Percentiles rank a stretch among this genome's conserved stretches.
Conservation (phyloP, 108 stramenopile species). For the Cyclotella atomus region DNA sequence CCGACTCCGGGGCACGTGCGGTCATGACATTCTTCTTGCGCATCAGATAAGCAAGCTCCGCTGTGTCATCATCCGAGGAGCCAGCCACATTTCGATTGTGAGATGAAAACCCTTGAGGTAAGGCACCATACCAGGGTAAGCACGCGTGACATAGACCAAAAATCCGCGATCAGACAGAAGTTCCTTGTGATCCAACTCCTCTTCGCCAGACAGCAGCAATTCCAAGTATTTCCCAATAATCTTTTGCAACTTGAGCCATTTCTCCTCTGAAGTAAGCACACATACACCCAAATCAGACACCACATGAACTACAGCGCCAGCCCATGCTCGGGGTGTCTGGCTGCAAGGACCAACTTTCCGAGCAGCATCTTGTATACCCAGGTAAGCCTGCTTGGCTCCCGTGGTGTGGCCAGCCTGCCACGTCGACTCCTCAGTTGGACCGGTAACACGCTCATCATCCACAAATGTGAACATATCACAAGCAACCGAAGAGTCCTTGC, state of each 20-base stretch:
- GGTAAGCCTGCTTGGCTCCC: not conserved
- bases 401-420: conserved; percentile 8
- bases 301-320: conserved; percentile 15
- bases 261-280: conserved; percentile 25
- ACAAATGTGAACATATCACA: conserved; percentile 38
- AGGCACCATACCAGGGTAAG: not conserved
- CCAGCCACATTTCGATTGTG: conserved; percentile 4
- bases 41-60: not conserved
- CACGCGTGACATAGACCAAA: not conserved
- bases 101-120: not conserved
- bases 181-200: conserved; percentile 9
- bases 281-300: conserved; percentile 8
- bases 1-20: conserved; percentile 12
- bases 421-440: not conserved
- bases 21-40: not conserved
- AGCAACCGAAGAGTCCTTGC: conserved; percentile 16
- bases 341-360: conserved; percentile 26
- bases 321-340: conserved; percentile 29
- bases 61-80: not conserved
- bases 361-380: conserved; percentile 55
- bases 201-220: not conserved
- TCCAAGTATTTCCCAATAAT: conserved; percentile 9
- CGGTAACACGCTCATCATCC: conserved; percentile 37
- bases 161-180: conserved; percentile 22
- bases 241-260: conserved; percentile 23